Conservation (phyloP, 768 basidiomycete genomes). For the Suillus subaureus region DNA sequence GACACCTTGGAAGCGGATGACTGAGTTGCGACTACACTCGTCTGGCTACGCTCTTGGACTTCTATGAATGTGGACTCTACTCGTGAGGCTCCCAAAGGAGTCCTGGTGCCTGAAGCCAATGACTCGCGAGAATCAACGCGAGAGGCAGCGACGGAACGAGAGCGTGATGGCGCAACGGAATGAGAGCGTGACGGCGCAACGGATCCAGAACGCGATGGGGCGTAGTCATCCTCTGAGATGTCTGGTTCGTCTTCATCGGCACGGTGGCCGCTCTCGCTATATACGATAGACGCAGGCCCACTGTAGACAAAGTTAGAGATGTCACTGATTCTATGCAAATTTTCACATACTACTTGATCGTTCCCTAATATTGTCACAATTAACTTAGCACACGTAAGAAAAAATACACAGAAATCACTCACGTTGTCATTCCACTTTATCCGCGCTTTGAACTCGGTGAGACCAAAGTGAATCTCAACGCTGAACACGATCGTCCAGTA, state of each 20-base stretch:
- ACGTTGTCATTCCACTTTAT: conserved; percentile 86
- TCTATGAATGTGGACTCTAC: conserved; percentile 32
- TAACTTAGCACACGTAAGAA: conserved; percentile 8
- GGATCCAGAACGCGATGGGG: conserved; percentile 33
- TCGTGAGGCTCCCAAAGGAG: conserved; percentile 32
- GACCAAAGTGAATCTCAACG: conserved; percentile 80
- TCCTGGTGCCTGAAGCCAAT: conserved; percentile 31
- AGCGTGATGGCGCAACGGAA: conserved; percentile 47
- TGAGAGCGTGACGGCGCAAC: conserved; percentile 44
- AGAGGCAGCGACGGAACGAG: conserved; percentile 52
- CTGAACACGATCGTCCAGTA: conserved; percentile 88
- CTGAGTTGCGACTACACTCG: conserved; percentile 23
- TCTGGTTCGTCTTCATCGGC: conserved; percentile 75
- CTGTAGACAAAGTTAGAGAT: conserved; percentile 36
- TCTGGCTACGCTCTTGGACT: conserved; percentile 27
- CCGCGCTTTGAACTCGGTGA: conserved; percentile 80
- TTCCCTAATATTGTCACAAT: conserved; percentile 45
- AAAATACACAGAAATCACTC: conserved; percentile 29
- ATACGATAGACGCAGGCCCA: conserved; percentile 79
- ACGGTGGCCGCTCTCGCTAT: conserved; percentile 77
- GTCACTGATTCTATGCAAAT: not conserved
- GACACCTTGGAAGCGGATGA: conserved; percentile 20
- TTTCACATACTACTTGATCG: conserved; percentile 67
- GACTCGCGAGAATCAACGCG: conserved; percentile 53
- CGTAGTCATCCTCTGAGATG: conserved; percentile 62